Evolutionary conservation across 2,329 filamentous ascomycete species (phyloP), one percentile per base, ranked within the genome.

Genomic region (Ramichloridium luteum): DNA sequence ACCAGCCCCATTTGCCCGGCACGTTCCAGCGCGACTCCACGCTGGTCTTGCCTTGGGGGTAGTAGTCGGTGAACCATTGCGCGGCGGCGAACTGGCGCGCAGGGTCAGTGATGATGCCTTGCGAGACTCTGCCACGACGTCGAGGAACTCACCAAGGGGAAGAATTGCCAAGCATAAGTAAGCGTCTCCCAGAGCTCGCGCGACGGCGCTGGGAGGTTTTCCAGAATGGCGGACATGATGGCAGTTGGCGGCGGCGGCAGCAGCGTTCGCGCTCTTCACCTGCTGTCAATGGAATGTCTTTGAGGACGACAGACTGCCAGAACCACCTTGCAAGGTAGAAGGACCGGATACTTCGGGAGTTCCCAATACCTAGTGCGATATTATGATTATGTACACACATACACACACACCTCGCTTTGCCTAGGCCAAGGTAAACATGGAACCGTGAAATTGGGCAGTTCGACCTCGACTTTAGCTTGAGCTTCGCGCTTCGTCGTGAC

Each of bases 1-100:
- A 68, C 90, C 90, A 98, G 36, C 74, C 85, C 41, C 83, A 63
- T 47, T 81, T 82, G 39, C 90, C 90, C 2, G 86, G 82, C n/a
- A 96, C 58, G 59, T 98, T 98, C 53, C 90, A 64, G 9, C 61
- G 61, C 47, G 79, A 85, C 3, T 67, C 51, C 12, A 75, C 68
- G 3, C 84, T 93, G 3, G 86, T 93, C 60, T 96, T 96, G 55
- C 90, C 90, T 64, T 88, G 84, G 30, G 82, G 82, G 56, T 94
- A 90, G 70, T 74, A 93, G 34, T 73, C 69, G n/a, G 68, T 61
- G 34, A 77, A 37, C 77, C 80, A 92, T 72, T 93, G 85, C 13
- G 72, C 31, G 1, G 74, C 69, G 0, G 77, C 77, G 41, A 84
- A 50, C 84, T 93, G 36, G 38, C 5, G 28, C 12, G 9, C 33